phyloP scores from a whole-genome alignment of 768 basidiomycete genomes.

The Amanita pseudoporphyria region DNA sequence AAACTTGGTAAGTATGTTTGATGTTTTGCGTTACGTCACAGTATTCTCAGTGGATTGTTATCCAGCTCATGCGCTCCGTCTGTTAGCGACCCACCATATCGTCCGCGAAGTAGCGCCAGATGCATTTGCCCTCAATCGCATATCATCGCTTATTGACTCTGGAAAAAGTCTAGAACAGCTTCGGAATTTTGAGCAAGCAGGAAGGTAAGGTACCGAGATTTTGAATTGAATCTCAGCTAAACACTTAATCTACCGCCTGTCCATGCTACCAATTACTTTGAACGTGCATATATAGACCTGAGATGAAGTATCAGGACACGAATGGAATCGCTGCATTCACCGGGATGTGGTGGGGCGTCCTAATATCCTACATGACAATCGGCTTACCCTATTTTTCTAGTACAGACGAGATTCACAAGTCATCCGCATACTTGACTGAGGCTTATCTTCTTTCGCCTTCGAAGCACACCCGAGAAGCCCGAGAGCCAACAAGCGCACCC shows the following conservation, averaged over 20 bases:
- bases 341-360: constrained; percentile 45
- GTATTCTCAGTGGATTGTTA: neutral
- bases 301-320: constrained; percentile 55
- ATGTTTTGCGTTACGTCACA: neutral
- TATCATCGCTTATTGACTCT: constrained; percentile 60
- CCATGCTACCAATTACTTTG: neutral
- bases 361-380: neutral
- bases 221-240: neutral
- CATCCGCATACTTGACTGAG: constrained; percentile 68
- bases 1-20: constrained; percentile 37
- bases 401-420: constrained; percentile 70
- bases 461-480: constrained; percentile 22
- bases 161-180: constrained; percentile 47
- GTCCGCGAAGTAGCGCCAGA: constrained; percentile 60
- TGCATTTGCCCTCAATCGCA: constrained; percentile 63
- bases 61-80: constrained; percentile 61
- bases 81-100: constrained; percentile 74
- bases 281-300: constrained; percentile 30
- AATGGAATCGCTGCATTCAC: constrained; percentile 65
- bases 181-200: constrained; percentile 23
- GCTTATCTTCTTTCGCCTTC: constrained; percentile 37
- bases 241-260: neutral
- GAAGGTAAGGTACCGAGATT: constrained; percentile 26
- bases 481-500: constrained; percentile 45
- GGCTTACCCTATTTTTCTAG: constrained; percentile 23